Evolutionary conservation across 1,139 yeast genomes (phyloP).

Genomic region (Spencermartinsiella ligniputridi): DNA sequence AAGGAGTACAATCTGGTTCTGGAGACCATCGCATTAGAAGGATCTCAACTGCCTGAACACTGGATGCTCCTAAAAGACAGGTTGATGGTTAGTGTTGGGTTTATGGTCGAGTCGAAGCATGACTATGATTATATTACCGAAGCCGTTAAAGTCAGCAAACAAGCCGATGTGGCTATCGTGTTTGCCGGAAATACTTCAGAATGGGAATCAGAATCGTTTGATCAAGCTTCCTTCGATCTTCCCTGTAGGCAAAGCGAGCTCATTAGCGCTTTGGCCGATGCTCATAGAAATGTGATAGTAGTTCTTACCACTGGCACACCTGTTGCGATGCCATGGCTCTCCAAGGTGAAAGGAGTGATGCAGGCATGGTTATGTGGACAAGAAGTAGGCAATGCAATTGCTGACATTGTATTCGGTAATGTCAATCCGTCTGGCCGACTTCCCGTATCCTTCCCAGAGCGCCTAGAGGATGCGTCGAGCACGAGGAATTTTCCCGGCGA

Average conservation of each 20-base stretch:
- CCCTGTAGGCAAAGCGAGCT: constrained; percentile 41
- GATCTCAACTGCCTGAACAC: too few species aligned
- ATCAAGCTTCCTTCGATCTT: constrained; percentile 40
- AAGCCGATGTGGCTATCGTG: constrained; percentile 46
- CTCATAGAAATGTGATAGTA: constrained; percentile 45
- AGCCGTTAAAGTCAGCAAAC: constrained; percentile 43
- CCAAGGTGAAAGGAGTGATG: constrained; percentile 41
- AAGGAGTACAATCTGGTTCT: background rate
- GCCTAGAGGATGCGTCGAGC: constrained; percentile 43
- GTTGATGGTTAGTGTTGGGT: too few species aligned
- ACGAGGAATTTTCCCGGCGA: constrained; percentile 40
- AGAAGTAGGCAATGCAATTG: constrained; percentile 41
- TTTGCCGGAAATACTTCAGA: constrained; percentile 45
- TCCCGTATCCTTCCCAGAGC: constrained; percentile 59
- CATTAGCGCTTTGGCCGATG: constrained; percentile 41
- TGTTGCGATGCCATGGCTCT: constrained; percentile 54
- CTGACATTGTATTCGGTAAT: constrained; percentile 53
- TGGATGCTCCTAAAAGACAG: too few species aligned
- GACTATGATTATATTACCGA: too few species aligned
- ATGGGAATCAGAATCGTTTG: constrained; percentile 52
- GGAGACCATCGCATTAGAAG: constrained; percentile 42
- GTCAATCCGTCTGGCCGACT: constrained; percentile 57
- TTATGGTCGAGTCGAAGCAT: too few species aligned
- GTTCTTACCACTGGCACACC: constrained; percentile 59
- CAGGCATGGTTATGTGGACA: constrained; percentile 39